A percentile compares a stretch with the other conserved stretches of the same genome.
Evolutionary conservation across 177 flowering plant genomes (phyloP).

Genomic region (Vitis hybrid): DNA sequence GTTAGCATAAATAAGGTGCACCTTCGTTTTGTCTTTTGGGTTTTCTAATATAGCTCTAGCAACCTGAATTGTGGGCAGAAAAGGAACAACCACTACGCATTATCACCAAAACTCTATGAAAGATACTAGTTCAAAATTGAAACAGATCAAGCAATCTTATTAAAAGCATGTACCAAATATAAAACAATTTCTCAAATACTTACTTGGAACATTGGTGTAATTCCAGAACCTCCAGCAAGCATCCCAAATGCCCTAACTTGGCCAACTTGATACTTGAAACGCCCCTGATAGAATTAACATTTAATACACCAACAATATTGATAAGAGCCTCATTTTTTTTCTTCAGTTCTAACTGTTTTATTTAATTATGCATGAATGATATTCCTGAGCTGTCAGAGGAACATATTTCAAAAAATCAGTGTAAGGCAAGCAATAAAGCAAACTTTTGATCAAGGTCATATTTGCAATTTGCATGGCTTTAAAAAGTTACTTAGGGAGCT

Average conservation of each 20-base stretch:
- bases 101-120: background rate
- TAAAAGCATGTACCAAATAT: background rate
- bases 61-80: constrained; percentile 47
- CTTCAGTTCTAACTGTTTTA: background rate
- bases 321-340: background rate
- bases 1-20: constrained; percentile 91
- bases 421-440: too few relatives aligned
- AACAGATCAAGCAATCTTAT: background rate
- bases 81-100: constrained; percentile 1
- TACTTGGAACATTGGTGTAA: constrained; percentile 99
- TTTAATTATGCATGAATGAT: background rate
- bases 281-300: constrained; percentile 56
- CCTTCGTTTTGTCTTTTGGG: constrained; percentile 75
- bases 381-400: background rate
- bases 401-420: too few relatives aligned
- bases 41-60: constrained; percentile 93
- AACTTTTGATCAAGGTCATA: too few relatives aligned
- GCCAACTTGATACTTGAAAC: constrained; percentile 89
- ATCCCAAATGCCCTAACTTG: constrained; percentile 93
- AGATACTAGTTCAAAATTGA: constrained; percentile 3
- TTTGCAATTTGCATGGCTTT: background rate
- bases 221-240: constrained; percentile 99
- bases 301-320: constrained; percentile 1
- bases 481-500: too few relatives aligned
- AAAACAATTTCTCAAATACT: background rate